Base-by-base conservation (phyloP, 2,329 filamentous ascomycete genomes). In the Arthrobotrys megalospora region DNA sequence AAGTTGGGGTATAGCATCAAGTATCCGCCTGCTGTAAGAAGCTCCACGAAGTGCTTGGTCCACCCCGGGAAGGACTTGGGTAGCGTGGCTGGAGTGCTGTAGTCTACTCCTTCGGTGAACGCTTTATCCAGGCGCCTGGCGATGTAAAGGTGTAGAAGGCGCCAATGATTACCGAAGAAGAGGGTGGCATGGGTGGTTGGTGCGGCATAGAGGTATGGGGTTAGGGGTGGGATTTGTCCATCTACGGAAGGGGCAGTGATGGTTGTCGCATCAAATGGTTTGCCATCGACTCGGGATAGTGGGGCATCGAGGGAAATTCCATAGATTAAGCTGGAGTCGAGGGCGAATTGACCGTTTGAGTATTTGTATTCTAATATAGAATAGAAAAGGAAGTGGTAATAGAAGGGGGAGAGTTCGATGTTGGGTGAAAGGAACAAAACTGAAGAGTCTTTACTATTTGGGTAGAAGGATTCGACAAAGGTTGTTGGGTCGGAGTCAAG, bases 351-450 rank as follows among this genome's bases (percentile, higher is more conserved):
- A 85, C 84, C 81, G 83, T 84, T 82, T 0, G 93, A 93, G 84
- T 97, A 92, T 80, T 89, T 89, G 83, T 96, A 94, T 81, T 93
- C 90, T 3, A 98, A 85, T 0, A 95, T 85, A 0, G 88, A 85
- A 83, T 93, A 97, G 83, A 92, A 93, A 12, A 97, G 86, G 83
- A 96, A 97, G 80, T 97, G 93, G 80, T 92, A 95, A 83, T 93
- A 98, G 1, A 92, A 88, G 0, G 91, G 90, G 0, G 93, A 92
- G 0, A 98, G 85, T 83, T 98, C 92, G 0, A 88, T 89, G 80
- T 97, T 90, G 0, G 94, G 90, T 4, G 93, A 94, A 5, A 99
- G 88, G 1, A 97, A 85, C n/a, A 99, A 87, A 1, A 97, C 89
- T 8, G 91, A 91, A 65, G 89, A 85, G 1, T 84, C 83, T 4